Percentiles rank a stretch among this genome's conserved stretches.
Conservation (phyloP, 306 rosid genomes). For the Pyrus communis region DNA sequence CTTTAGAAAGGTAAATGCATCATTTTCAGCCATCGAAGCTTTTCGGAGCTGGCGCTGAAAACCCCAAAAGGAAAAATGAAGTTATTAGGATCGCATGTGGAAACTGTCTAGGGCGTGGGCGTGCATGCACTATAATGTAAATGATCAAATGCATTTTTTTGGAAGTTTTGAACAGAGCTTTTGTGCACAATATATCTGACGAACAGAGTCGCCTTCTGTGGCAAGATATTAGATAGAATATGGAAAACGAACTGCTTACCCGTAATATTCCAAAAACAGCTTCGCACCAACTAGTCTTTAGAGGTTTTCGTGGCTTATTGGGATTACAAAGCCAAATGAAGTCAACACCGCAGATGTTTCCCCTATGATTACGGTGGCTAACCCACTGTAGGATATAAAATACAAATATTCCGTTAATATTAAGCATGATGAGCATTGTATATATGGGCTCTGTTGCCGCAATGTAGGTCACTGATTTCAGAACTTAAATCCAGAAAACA, state of each 20-base stretch:
- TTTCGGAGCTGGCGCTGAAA: constrained; percentile 66
- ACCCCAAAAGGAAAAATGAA: neutral
- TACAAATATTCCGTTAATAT: neutral
- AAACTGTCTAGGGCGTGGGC: neutral
- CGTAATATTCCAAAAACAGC: constrained; percentile 79
- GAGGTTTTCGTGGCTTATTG: constrained; percentile 59
- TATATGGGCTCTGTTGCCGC: neutral
- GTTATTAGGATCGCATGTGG: neutral
- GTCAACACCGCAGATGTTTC: constrained; percentile 95
- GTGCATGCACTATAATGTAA: neutral
- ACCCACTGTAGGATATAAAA: constrained; percentile 65
- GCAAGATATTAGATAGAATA: too few relatives aligned
- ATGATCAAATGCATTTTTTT: neutral
- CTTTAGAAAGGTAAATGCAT: constrained; percentile 75
- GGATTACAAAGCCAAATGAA: constrained; percentile 98
- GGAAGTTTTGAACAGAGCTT: neutral
- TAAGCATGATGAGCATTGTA: neutral
- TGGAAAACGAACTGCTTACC: too few relatives aligned
- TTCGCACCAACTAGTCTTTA: constrained; percentile 89
- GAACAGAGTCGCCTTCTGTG: too few relatives aligned
- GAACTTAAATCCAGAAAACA: neutral
- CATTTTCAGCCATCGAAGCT: constrained; percentile 68
- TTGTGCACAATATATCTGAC: neutral
- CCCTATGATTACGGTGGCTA: constrained; percentile 95
- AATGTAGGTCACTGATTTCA: neutral